phyloP scores from a whole-genome alignment of 345 rosid genomes.

The Eucalyptus guilfoylei region DNA sequence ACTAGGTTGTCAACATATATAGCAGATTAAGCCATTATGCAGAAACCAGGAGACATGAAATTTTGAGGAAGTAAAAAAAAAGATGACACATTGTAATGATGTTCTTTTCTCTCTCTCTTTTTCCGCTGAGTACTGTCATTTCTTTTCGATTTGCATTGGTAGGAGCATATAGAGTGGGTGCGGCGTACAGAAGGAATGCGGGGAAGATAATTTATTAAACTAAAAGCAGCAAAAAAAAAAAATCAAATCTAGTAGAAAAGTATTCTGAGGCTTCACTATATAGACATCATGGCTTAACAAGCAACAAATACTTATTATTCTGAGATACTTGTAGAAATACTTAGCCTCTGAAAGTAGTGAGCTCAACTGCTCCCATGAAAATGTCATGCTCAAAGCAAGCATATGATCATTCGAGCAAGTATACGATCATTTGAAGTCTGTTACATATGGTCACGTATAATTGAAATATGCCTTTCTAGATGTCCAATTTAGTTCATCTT shows the following conservation, averaged over 20 bases:
- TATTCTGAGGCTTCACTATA: not conserved
- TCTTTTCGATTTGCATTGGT: not conserved
- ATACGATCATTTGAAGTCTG: not conserved
- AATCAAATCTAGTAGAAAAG: not conserved
- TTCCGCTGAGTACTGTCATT: not conserved
- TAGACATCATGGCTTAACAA: not conserved
- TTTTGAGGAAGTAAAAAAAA: not conserved
- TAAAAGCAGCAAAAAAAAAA: not conserved
- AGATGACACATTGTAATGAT: not conserved
- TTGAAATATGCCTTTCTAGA: not conserved
- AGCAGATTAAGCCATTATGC: not conserved
- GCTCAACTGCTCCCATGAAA: not conserved
- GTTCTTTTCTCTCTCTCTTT: not conserved
- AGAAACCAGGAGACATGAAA: not conserved
- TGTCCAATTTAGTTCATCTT: not conserved
- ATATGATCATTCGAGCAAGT: not conserved
- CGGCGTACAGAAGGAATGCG: not conserved
- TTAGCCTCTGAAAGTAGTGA: not conserved
- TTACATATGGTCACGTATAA: not conserved
- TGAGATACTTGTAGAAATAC: not conserved
- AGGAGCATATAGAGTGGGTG: not conserved
- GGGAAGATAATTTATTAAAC: not conserved
- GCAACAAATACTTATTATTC: not conserved
- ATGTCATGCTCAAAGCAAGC: not conserved
- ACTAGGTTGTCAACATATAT: not conserved